Base-by-base conservation (phyloP, 1,139 yeast genomes). In the Zygoascus sp. region DNA sequence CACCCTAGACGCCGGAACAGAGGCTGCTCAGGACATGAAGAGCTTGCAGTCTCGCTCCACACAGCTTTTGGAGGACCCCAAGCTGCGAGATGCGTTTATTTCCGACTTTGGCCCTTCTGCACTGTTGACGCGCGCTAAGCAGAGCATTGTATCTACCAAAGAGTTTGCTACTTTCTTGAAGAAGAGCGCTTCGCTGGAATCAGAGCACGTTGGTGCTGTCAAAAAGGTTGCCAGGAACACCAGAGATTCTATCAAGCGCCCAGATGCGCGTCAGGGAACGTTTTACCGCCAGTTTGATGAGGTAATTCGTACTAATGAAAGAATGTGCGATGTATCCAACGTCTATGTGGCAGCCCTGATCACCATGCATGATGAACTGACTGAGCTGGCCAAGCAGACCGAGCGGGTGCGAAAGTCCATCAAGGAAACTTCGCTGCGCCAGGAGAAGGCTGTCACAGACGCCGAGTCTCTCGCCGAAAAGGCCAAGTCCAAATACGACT, bases 391-490 rank as follows among this genome's bases (percentile, higher is more conserved):
- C 21, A 74, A 78, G 22, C 79, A 89, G 1, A 79, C 89, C 52
- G 73, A 85, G 6, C 76, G 85, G 51, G 72, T 81, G 48, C 74
- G 98, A 53, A 90, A 90, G 62, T 59, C 74, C 32, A 70, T 83
- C 48, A 92, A 90, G 64, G 97, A 92, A 42, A 86, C 85, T 50
- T 88, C 90, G 34, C 76, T 80, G 59, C 73, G 86, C 40, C 79
- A 83, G 57, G 98, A 92, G 60, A 87, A 84, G 61, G 94, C 83
- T 50, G 89, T 90, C 40, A 62, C 73, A 9, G 97, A 92, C 51
- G 80, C 96, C 2, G 89, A 90, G 45, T 70, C 74, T 46, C 76
- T 80, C 37, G 96, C 96, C 1, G 96, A 88, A 53, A 89, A 90
- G 76, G 95, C 97, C 8, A 87, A 83, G 64, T 71, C 75, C 45